Conservation (phyloP, 495 filamentous ascomycete genomes). For the Tuber brumale region DNA sequence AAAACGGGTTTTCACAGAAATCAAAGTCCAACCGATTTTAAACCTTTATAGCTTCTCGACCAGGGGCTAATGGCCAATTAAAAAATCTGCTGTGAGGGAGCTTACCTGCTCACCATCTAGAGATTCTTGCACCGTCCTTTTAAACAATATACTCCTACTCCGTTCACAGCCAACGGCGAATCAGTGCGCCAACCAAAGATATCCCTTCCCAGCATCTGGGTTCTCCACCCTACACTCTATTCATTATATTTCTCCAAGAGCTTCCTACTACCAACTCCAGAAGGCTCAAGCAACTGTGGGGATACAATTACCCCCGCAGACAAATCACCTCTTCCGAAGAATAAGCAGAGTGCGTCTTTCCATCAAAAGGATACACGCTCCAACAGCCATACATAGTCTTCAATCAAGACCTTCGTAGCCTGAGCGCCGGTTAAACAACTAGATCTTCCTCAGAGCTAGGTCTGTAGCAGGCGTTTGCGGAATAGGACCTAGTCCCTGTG, state of each 20-base stretch:
- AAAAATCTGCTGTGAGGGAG: background rate
- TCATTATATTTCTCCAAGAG: constrained; percentile 44
- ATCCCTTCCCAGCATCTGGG: constrained; percentile 50
- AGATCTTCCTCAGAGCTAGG: too few relatives aligned
- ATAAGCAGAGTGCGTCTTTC: background rate
- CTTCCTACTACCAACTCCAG: constrained; percentile 49
- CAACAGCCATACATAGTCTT: background rate
- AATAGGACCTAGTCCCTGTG: too few relatives aligned
- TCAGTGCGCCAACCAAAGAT: background rate
- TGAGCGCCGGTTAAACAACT: too few relatives aligned
- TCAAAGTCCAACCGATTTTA: background rate
- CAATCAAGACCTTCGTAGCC: too few relatives aligned
- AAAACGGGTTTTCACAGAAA: background rate
- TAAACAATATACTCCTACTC: background rate
- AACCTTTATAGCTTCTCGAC: background rate
- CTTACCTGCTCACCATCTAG: background rate
- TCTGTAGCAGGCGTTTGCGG: too few relatives aligned
- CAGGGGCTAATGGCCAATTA: background rate
- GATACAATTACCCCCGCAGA: constrained; percentile 52
- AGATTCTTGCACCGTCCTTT: background rate
- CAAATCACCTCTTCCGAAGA: constrained; percentile 49
- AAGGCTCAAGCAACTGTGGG: constrained; percentile 51
- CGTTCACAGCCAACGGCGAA: background rate
- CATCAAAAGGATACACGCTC: constrained; percentile 19
- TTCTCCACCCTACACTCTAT: constrained; percentile 47